A percentile compares a stretch with the other conserved stretches of the same genome.
Conservation (phyloP, 371 early-diverging fungal species). For the Sanchytrium tribonematis region DNA sequence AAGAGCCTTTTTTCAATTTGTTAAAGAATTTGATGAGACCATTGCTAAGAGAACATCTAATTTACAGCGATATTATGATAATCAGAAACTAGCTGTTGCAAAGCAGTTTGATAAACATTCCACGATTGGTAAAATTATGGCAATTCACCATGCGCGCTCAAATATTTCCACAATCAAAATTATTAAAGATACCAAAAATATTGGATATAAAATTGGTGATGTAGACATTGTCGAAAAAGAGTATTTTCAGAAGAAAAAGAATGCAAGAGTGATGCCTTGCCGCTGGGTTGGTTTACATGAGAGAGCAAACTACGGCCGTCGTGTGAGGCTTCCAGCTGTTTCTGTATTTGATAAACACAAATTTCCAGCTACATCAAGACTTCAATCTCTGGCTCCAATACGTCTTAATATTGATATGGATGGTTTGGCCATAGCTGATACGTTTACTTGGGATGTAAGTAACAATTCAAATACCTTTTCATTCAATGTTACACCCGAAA, state of each 20-base stretch:
- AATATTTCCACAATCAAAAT: neutral
- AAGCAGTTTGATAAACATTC: neutral
- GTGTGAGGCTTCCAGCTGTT: neutral
- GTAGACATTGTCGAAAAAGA: neutral
- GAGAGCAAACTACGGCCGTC: neutral
- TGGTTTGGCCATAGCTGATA: neutral
- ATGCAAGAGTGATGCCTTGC: neutral
- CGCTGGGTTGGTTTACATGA: neutral
- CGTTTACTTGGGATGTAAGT: neutral
- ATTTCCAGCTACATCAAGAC: neutral
- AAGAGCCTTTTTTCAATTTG: neutral
- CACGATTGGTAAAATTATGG: neutral
- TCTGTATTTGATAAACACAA: neutral
- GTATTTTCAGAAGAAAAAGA: neutral
- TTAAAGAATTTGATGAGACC: neutral
- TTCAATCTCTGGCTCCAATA: neutral
- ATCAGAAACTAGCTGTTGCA: neutral
- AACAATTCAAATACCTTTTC: neutral
- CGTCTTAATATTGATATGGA: neutral
- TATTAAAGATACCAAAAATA: neutral
- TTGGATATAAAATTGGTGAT: neutral
- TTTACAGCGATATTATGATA: neutral
- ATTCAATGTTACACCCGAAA: neutral
- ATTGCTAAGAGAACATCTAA: neutral
- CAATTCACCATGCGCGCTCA: neutral